Evolutionary conservation across 768 basidiomycete species (phyloP).

Genomic region (Naganishia vishniacii): DNA sequence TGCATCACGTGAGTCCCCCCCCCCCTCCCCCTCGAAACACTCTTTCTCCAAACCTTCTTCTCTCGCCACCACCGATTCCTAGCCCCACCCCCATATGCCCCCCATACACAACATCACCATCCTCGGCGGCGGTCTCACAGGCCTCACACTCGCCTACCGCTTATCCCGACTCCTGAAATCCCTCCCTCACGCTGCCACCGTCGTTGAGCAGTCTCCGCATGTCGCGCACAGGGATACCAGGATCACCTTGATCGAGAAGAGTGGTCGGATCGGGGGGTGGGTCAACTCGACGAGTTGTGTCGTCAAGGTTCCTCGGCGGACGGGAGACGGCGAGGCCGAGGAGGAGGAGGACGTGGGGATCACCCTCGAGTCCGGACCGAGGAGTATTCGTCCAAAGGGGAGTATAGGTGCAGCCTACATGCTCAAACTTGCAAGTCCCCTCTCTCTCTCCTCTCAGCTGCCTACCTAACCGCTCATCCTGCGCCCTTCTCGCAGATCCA

Average conservation of each 20-base stretch:
- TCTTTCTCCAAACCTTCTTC: background rate
- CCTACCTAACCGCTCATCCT: constrained; percentile 15
- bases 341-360: constrained; percentile 48
- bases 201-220: background rate
- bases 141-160: constrained; percentile 54
- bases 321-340: constrained; percentile 32
- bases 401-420: constrained; percentile 57
- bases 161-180: constrained; percentile 28
- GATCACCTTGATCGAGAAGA: constrained; percentile 67
- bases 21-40: background rate
- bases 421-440: constrained; percentile 72
- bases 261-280: constrained; percentile 76
- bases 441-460: background rate
- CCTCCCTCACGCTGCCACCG: background rate
- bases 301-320: constrained; percentile 50
- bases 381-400: constrained; percentile 71
- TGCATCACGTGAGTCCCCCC: constrained; percentile 1
- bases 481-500: constrained; percentile 58
- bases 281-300: constrained; percentile 56
- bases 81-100: background rate
- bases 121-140: constrained; percentile 56
- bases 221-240: constrained; percentile 31
- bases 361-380: constrained; percentile 76
- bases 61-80: background rate
- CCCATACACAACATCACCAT: constrained; percentile 36